Base-by-base conservation (phyloP, 2,329 filamentous ascomycete species). In the Diaporthe caulivora region DNA sequence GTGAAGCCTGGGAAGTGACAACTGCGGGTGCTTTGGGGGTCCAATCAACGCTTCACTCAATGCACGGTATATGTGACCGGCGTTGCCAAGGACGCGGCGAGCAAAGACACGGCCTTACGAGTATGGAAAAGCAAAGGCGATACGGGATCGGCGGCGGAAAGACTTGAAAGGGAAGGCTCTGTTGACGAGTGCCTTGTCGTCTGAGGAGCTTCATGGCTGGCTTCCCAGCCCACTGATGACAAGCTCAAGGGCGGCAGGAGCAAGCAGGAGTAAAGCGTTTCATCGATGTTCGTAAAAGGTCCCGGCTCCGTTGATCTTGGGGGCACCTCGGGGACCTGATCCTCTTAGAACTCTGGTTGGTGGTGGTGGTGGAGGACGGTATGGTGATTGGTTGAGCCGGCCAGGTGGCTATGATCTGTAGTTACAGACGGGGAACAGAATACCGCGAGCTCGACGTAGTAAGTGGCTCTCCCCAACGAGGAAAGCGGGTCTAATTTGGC, bases 271-370 rank as follows among this genome's bases (percentile, higher is more conserved):
- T 24, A 42, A 44, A 17, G 42, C 8, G 70, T 47, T 40, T 49
- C 42, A 49, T 69, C 47, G 31, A 49, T 58, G 44, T 54, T 58
- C 15, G 54, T 51, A 51, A 57, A 42, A 49, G 54, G 67, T 37
- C 13, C 3, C 24, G 40, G 8, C 29, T 18, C 15, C 18, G 67
- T 51, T 54, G 54, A 58, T 60, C 67, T 37, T 29, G 40, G 29
- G 67, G 17, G 5, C 31, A 24, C 34, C 34, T 9, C 9, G 34
- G n/a, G 57, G 53, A 18, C 31, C 42, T 49, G n/a, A n/a, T 31
- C 10, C 15, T 34, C 53, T 15, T 40, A 21, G 7, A 7, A 1
- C 17, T 10, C 24, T 18, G 21, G n/a, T n/a, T n/a, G n/a, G n/a
- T n/a, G n/a, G 15, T 9, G n/a, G 26, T 21, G 10, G 17, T 37